Conservation (phyloP, 148 eudicot genomes). For the Polygonum aviculare region DNA sequence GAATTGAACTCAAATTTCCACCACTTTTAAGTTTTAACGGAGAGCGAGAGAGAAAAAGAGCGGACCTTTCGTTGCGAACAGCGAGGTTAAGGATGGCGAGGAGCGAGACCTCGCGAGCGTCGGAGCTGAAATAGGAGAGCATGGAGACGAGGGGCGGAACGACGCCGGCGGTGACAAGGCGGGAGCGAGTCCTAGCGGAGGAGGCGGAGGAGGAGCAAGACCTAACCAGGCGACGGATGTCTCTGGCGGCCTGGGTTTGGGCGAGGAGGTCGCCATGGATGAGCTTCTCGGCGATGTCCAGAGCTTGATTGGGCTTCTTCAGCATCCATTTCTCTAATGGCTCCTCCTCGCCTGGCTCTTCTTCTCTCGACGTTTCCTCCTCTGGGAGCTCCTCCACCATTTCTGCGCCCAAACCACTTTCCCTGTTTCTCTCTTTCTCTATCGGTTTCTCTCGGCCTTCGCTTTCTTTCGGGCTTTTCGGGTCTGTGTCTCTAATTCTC, state of each 20-base stretch:
- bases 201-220: slow-evolving; percentile 29
- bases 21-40: background rate
- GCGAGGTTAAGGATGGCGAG: slow-evolving; percentile 65
- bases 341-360: background rate
- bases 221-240: slow-evolving; percentile 37
- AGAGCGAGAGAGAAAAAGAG: background rate
- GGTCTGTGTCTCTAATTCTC: background rate
- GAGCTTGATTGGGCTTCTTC: slow-evolving; percentile 26
- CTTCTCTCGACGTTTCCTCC: slow-evolving; percentile 13
- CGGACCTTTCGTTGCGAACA: slow-evolving; percentile 46
- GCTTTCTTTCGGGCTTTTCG: background rate
- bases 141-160: slow-evolving; percentile 40
- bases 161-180: slow-evolving; percentile 45
- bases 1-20: slow-evolving; percentile 4
- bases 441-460: background rate
- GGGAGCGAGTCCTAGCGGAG: slow-evolving; percentile 30
- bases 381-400: slow-evolving; percentile 18
- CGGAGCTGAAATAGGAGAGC: slow-evolving; percentile 24
- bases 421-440: slow-evolving; percentile 11
- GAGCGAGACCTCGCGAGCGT: slow-evolving; percentile 43
- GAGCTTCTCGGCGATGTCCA: slow-evolving; percentile 27
- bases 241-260: slow-evolving; percentile 51
- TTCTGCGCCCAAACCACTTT: slow-evolving; percentile 12
- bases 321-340: slow-evolving; percentile 16
- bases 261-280: slow-evolving; percentile 33